Conservation (phyloP, 352 stramenopile genomes). For the Phytophthora fragariae region DNA sequence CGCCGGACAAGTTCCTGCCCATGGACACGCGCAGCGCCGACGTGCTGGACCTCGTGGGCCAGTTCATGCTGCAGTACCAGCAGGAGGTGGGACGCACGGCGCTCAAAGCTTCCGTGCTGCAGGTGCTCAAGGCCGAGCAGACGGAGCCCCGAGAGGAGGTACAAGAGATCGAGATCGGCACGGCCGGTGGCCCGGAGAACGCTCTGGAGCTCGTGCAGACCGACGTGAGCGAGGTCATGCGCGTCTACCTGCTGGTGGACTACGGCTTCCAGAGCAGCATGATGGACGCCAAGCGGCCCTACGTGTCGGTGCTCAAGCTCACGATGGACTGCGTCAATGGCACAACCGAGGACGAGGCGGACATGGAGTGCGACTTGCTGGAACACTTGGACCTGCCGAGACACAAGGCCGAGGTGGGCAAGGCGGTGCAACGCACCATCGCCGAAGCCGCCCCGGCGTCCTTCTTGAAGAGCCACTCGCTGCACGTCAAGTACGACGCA, state of each 20-base stretch:
- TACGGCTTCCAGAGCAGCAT: constrained; percentile 70
- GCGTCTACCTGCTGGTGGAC: constrained; percentile 61
- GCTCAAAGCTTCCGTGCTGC: constrained; percentile 51
- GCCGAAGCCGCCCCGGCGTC: constrained; percentile 42
- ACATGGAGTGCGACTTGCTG: constrained; percentile 60
- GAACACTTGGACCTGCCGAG: constrained; percentile 65
- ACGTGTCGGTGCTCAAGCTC: constrained; percentile 63
- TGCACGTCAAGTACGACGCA: constrained; percentile 59
- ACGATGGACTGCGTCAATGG: constrained; percentile 67
- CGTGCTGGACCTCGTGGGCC: constrained; percentile 46
- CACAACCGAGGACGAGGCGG: constrained; percentile 23
- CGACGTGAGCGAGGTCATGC: constrained; percentile 51
- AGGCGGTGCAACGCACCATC: constrained; percentile 59
- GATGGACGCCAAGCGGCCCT: constrained; percentile 57
- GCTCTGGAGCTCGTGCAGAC: constrained; percentile 52
- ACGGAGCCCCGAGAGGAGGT: constrained; percentile 49
- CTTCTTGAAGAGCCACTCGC: constrained; percentile 49
- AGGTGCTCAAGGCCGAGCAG: constrained; percentile 62
- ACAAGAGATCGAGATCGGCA: constrained; percentile 49
- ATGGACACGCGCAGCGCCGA: constrained; percentile 31
- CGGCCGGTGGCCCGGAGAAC: constrained; percentile 36
- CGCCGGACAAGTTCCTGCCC: constrained; percentile 32
- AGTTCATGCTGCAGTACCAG: constrained; percentile 66
- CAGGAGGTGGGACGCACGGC: constrained; percentile 53
- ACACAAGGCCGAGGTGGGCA: constrained; percentile 49